These are phyloP conservation scores for Cyclotella cryptica DNA, from an alignment of 108 stramenopile genomes.

Conservation along the genomic window DNA sequence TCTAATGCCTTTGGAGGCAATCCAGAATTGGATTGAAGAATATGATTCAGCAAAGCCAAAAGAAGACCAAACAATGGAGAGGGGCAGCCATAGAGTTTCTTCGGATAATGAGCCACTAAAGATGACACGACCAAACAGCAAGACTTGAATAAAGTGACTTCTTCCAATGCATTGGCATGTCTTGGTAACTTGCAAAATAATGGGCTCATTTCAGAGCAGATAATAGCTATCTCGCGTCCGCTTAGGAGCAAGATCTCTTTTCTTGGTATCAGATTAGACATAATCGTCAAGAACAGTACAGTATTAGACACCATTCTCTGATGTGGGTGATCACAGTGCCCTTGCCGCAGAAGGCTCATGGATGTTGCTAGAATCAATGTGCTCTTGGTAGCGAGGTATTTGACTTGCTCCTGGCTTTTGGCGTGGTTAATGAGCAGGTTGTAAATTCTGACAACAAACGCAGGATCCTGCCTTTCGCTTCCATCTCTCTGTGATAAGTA, in stretches of 20 bases:
- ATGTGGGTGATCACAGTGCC: constrained; percentile 1
- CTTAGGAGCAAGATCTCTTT: constrained; percentile 62
- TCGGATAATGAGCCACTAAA: constrained; percentile 75
- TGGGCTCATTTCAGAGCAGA: constrained; percentile 59
- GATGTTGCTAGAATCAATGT: constrained; percentile 32
- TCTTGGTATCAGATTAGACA: constrained; percentile 54
- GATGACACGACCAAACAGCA: constrained; percentile 61
- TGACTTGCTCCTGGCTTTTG: constrained; percentile 41
- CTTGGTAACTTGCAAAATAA: constrained; percentile 17
- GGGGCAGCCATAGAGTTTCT: constrained; percentile 76
- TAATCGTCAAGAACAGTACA: constrained; percentile 30
- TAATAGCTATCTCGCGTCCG: constrained; percentile 66
- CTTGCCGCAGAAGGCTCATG: constrained; percentile 28
- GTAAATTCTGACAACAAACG: constrained; percentile 34
- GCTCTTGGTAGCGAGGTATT: constrained; percentile 26
- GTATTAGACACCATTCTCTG: constrained; percentile 6
- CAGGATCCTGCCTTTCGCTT: background rate
- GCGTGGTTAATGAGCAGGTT: constrained; percentile 36
- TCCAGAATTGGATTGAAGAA: constrained; percentile 32
- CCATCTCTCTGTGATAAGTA: constrained; percentile 7
- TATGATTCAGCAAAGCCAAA: constrained; percentile 46
- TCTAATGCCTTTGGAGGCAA: constrained; percentile 38
- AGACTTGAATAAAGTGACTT: constrained; percentile 40
- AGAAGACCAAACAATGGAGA: constrained; percentile 57
- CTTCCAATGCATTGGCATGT: constrained; percentile 20